Conservation (phyloP, 768 basidiomycete species). For the Crepidotus variabilis region DNA sequence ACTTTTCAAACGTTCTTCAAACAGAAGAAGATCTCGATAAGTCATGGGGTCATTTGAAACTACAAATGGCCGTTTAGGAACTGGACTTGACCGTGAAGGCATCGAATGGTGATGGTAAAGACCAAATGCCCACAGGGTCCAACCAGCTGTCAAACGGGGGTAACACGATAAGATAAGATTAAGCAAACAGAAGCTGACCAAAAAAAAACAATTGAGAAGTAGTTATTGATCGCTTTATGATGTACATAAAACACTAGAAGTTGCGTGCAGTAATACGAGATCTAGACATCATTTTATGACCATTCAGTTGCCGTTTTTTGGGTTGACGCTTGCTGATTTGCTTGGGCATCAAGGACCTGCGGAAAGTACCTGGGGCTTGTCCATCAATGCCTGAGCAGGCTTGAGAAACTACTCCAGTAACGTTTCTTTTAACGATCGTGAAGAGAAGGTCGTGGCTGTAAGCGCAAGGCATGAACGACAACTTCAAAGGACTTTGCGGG, state of each 20-base stretch:
- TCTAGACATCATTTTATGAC: neutral
- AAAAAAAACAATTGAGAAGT: no score
- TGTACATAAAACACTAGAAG: neutral
- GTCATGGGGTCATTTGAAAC: conserved; percentile 77
- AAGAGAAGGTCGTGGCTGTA: conserved; percentile 15
- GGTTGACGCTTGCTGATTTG: conserved; percentile 5
- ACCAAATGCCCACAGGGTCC: neutral
- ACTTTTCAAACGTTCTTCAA: conserved; percentile 95
- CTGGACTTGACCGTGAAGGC: conserved; percentile 33
- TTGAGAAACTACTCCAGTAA: conserved; percentile 14
- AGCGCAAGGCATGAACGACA: neutral
- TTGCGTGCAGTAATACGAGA: neutral
- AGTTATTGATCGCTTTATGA: neutral
- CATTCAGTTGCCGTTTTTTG: neutral
- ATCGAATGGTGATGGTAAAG: conserved; percentile 10
- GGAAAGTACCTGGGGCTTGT: conserved; percentile 19
- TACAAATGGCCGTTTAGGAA: conserved; percentile 30
- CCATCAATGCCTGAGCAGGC: conserved; percentile 21
- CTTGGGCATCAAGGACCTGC: conserved; percentile 7
- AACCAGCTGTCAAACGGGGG: neutral
- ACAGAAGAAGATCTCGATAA: conserved; percentile 83
- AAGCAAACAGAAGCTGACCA: neutral
- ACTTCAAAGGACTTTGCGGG: no score
- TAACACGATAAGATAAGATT: neutral
- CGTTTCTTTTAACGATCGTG: conserved; percentile 14